Conservation (phyloP, 2,329 filamentous ascomycete species). For the Xylaria arbuscula region DNA sequence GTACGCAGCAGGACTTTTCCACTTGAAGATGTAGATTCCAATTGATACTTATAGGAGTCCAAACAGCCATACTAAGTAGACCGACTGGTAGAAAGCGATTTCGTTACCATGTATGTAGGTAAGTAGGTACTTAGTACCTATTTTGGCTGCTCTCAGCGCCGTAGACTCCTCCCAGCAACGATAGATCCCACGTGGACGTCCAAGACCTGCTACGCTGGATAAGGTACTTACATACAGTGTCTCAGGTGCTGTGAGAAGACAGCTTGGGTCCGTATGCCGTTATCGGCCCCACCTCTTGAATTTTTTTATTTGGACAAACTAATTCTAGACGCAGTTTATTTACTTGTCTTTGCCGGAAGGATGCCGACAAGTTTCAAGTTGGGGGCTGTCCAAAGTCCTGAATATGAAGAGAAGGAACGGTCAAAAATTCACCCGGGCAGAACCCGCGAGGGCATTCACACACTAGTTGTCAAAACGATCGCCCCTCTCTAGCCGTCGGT, state of each 20-base stretch:
- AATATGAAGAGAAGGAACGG: too few species aligned
- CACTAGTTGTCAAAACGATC: too few species aligned
- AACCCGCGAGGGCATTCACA: too few species aligned
- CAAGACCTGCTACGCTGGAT: neutral
- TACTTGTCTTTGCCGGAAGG: neutral
- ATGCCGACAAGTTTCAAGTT: neutral
- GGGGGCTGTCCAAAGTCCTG: too few species aligned
- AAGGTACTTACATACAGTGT: neutral
- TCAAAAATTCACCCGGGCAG: too few species aligned
- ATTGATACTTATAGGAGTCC: neutral
- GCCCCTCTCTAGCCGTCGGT: neutral
- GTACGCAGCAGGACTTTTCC: neutral
- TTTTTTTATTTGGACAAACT: conserved; percentile 1
- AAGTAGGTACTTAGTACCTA: neutral
- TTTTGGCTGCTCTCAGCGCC: neutral
- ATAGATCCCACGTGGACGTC: neutral
- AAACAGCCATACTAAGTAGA: too few species aligned
- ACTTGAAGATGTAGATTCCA: neutral
- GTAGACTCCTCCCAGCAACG: neutral
- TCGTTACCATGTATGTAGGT: too few species aligned
- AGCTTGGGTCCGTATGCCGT: conserved; percentile 6
- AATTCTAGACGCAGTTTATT: neutral
- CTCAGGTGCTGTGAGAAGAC: neutral
- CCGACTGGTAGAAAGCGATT: too few species aligned
- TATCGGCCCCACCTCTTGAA: conserved; percentile 23